Base-by-base conservation (phyloP, 495 filamentous ascomycete genomes). In the Talaromyces nanjingensis region DNA sequence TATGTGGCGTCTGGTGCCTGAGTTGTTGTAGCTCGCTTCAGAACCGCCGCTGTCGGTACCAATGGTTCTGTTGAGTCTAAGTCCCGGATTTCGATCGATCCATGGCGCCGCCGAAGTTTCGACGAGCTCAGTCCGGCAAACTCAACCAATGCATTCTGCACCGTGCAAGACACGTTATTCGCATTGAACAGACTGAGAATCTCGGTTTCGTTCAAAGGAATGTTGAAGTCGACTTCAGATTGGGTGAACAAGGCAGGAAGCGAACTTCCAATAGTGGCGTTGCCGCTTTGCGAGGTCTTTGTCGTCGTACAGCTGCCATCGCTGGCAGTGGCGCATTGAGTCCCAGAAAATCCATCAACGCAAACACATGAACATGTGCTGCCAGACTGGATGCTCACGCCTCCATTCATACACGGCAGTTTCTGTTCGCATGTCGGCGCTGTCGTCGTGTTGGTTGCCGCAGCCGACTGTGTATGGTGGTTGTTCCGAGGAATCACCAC, bases 301-400 rank as follows among this genome's bases (percentile, higher is more conserved):
- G 85, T 85, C 1, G 86, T 90, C 14, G 88, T 86, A 71, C 94
- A 98, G 64, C 87, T 90, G 18, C 79, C 81, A 22, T 87, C 81
- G 22, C 80, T 81, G 9, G 77, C 62, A 33, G 73, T 74, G 9
- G 81, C 88, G 77, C 94, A 98, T 29, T 82, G 81, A 4, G 78
- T 75, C n/a, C 94, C 94, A 0, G 87, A 91, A 70, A 90, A 97
- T 0, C 92, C 92, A 66, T 92, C 91, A 6, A 86, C 81, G 69
- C 94, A 98, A 29, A 96, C 81, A 70, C 94, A 98, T 9, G 88
- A 87, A 76, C 94, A 98, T 39, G 83, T 72, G 7, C 83, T 80
- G 37, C 83, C 78, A 31, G 82, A 81, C 18, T 89, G 73, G 22
- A 94, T 81, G 45, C 84, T 91, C 8, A 87, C 85, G 18, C 94